A percentile compares a stretch with the other conserved stretches of the same genome.
Conservation (phyloP, 1,284 basidiomycete genomes). For the Mycena citricolor region DNA sequence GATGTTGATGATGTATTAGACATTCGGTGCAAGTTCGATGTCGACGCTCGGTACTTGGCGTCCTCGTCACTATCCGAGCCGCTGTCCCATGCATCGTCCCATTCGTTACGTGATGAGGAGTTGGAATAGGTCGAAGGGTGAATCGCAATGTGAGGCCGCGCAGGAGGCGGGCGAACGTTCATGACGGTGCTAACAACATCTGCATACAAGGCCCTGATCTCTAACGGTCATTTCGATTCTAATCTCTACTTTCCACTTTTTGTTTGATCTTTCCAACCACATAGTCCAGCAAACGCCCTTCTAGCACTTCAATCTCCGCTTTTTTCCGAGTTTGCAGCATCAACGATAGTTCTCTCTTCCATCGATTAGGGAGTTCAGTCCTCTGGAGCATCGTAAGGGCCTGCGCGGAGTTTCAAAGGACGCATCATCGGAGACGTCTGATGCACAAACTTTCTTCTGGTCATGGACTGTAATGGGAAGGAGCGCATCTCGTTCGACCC, state of each 20-base stretch:
- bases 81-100: conserved; percentile 92
- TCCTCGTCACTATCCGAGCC: conserved; percentile 79
- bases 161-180: conserved; percentile 68
- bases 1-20: no score
- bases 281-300: conserved; percentile 25
- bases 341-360: conserved; percentile 79
- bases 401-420: conserved; percentile 44
- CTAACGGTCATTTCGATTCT: no score
- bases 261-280: conserved; percentile 18
- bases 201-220: no score
- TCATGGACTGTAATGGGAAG: conserved; percentile 74
- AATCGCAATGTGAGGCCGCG: conserved; percentile 72
- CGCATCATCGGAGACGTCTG: neutral
- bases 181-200: no score
- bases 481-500: conserved; percentile 58
- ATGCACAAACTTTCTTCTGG: conserved; percentile 60
- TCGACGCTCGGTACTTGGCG: no score
- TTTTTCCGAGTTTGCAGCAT: conserved; percentile 81
- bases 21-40: no score
- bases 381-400: conserved; percentile 66
- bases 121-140: conserved; percentile 52
- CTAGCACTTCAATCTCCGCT: conserved; percentile 84
- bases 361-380: conserved; percentile 58
- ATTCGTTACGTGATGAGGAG: conserved; percentile 63
- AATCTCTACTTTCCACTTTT: neutral